phyloP scores from a whole-genome alignment of 352 stramenopile genomes.

The Phytophthora chlamydospora region DNA sequence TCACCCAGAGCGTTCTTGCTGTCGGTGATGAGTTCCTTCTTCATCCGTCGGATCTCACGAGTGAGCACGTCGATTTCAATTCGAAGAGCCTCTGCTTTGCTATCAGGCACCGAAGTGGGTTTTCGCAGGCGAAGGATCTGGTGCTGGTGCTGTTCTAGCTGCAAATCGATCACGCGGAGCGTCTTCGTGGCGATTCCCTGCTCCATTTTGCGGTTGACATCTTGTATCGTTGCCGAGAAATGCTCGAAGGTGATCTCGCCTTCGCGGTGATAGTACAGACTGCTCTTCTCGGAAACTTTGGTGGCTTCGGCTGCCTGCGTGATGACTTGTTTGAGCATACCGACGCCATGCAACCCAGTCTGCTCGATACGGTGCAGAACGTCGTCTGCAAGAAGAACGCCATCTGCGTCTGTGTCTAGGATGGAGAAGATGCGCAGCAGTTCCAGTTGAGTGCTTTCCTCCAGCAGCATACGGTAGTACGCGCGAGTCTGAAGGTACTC shows the following conservation, averaged over 20 bases:
- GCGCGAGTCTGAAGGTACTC: constrained; percentile 69
- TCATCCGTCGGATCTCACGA: constrained; percentile 52
- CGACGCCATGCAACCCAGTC: constrained; percentile 45
- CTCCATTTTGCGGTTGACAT: constrained; percentile 70
- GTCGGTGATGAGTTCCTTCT: constrained; percentile 62
- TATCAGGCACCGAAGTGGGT: constrained; percentile 15
- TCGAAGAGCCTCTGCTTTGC: constrained; percentile 26
- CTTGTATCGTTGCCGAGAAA: constrained; percentile 61
- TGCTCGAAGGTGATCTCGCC: constrained; percentile 76
- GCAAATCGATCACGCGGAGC: constrained; percentile 51
- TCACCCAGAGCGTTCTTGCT: constrained; percentile 47
- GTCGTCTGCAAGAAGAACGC: constrained; percentile 56
- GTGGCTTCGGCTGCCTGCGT: constrained; percentile 53
- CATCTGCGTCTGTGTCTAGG: constrained; percentile 64
- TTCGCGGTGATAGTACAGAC: constrained; percentile 31
- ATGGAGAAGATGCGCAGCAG: constrained; percentile 68
- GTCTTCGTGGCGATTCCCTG: constrained; percentile 65
- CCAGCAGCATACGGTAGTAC: constrained; percentile 58
- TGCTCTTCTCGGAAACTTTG: constrained; percentile 24
- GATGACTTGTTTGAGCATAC: constrained; percentile 58
- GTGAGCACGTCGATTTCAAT: constrained; percentile 70
- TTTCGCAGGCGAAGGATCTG: constrained; percentile 15
- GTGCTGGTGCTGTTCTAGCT: constrained; percentile 44
- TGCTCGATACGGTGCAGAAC: constrained; percentile 60
- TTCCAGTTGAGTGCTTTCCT: constrained; percentile 60